Evolutionary conservation across 352 stramenopile genomes (phyloP).

Genomic region (Phytophthora idaei): DNA sequence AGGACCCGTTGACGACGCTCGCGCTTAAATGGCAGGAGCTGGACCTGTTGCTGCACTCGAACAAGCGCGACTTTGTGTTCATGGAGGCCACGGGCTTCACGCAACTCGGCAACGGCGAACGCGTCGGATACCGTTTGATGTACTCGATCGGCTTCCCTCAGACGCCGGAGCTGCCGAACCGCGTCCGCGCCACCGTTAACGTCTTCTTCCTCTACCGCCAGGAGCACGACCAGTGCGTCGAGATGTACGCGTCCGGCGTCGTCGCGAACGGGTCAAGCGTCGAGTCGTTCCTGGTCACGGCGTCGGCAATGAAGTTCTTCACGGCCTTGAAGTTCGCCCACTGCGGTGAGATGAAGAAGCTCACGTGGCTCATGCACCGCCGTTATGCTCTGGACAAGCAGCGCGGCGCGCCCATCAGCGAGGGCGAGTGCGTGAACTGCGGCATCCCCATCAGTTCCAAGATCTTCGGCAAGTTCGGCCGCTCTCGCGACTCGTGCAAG

Average conservation of each 20-base stretch:
- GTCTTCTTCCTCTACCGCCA: conserved; percentile 47
- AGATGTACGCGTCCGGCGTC: conserved; percentile 37
- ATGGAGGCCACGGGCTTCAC: conserved; percentile 46
- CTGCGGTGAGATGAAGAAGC: conserved; percentile 49
- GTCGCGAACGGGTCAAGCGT: conserved; percentile 32
- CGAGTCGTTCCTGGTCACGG: conserved; percentile 34
- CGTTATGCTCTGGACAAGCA: conserved; percentile 34
- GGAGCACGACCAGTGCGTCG: conserved; percentile 32
- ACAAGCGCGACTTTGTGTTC: conserved; percentile 49
- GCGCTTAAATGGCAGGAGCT: conserved; percentile 45
- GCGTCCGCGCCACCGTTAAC: conserved; percentile 34
- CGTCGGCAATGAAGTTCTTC: conserved; percentile 42
- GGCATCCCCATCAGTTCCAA: conserved; percentile 37
- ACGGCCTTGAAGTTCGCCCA: conserved; percentile 37
- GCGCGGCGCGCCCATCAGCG: conserved; percentile 21
- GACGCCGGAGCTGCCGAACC: conserved; percentile 35
- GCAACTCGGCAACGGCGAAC: conserved; percentile 35
- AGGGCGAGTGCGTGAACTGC: conserved; percentile 42
- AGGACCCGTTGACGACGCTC: conserved; percentile 39
- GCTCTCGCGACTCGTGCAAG: conserved; percentile 42
- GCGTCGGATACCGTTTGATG: conserved; percentile 45
- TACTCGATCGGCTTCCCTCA: conserved; percentile 48
- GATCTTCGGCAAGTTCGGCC: conserved; percentile 39
- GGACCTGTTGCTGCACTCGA: conserved; percentile 32
- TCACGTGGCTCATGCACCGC: conserved; percentile 47